Base-by-base conservation (phyloP, 2,329 filamentous ascomycete genomes). In the Berkeleyomyces rouxiae region DNA sequence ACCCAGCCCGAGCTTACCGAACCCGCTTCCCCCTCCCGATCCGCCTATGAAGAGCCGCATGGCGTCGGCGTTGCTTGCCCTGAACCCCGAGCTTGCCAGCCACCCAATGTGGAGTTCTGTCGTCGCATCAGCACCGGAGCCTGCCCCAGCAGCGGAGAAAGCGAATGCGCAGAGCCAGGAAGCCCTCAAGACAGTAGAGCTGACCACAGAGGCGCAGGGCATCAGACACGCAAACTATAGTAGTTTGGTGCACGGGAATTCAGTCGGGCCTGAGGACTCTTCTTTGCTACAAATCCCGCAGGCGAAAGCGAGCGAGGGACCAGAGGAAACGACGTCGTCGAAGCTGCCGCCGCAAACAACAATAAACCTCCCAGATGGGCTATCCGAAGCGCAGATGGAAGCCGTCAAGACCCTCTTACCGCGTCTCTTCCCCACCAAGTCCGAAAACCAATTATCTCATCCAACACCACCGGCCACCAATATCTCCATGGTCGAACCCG, bases 21-120 rank as follows among this genome's bases (percentile, higher is more conserved):
- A 57, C n/a, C 53, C 59, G n/a, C 40, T 58, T 16, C 59, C 63
- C 9, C 49, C 63, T 16, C 58, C 59, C 36, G 58, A 62, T 11
- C 36, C 49, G 16, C 60, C 49, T 5, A 44, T 58, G 9, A 40
- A 57, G 4, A 46, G 46, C 13, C 60, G 60, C 51, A 61, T 61
- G 60, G 46, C 60, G 4, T 37, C 60, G 2, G 49, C 60, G 11
- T 16, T 61, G 51, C 49, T 61, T 9, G 60, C 60, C 16, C 36
- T 57, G 37, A 61, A 61, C 37, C 60, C 60, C 9, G 60, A 57
- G 16, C 10, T 61, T n/a, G 49, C 60, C 31, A 61, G 43, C 31
- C 60, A 61, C 33, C 60, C 60, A 13, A 55, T 61, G 47, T 61
- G 60, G 60, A 61, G 13, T 33, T 42, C 60, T 2, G 40, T 16